Evolutionary conservation across 768 basidiomycete genomes (phyloP).

Genomic region (Flagelloscypha sp.): DNA sequence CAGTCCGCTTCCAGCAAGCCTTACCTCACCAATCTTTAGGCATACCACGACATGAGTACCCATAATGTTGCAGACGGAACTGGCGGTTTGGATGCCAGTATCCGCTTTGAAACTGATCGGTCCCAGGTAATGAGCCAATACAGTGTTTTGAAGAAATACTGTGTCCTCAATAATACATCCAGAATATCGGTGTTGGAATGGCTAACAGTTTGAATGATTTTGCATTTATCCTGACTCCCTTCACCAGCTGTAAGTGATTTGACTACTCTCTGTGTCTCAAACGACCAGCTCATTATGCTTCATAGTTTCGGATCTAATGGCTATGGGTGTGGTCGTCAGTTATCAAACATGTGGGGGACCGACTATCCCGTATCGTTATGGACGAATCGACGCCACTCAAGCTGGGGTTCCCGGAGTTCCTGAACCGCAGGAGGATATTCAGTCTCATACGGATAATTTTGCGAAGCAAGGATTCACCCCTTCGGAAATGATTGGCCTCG

Average conservation of each 20-base stretch:
- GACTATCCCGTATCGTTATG: constrained; percentile 31
- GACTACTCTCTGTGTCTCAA: not conserved
- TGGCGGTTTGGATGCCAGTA: constrained; percentile 44
- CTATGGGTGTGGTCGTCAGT: constrained; percentile 28
- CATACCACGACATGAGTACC: constrained; percentile 45
- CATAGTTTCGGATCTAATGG: constrained; percentile 38
- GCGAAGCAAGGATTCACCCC: constrained; percentile 32
- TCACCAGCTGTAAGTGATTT: constrained; percentile 31
- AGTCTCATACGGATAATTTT: constrained; percentile 31
- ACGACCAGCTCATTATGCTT: not conserved
- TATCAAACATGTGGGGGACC: constrained; percentile 40
- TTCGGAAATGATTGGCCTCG: constrained; percentile 42
- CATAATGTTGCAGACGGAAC: constrained; percentile 34
- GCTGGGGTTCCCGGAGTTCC: constrained; percentile 37
- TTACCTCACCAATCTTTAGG: constrained; percentile 17
- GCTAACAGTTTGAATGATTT: constrained; percentile 35
- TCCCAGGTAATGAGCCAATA: constrained; percentile 28
- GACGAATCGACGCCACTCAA: constrained; percentile 31
- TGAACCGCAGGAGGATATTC: constrained; percentile 31
- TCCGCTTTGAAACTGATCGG: constrained; percentile 37
- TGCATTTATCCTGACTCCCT: constrained; percentile 32
- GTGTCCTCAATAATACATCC: constrained; percentile 1
- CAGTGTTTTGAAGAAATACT: not conserved
- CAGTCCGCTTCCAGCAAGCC: not conserved
- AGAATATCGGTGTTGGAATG: constrained; percentile 44